These are phyloP conservation scores for Collybia sordida DNA, from an alignment of 768 basidiomycete species.

Conservation along the genomic window DNA sequence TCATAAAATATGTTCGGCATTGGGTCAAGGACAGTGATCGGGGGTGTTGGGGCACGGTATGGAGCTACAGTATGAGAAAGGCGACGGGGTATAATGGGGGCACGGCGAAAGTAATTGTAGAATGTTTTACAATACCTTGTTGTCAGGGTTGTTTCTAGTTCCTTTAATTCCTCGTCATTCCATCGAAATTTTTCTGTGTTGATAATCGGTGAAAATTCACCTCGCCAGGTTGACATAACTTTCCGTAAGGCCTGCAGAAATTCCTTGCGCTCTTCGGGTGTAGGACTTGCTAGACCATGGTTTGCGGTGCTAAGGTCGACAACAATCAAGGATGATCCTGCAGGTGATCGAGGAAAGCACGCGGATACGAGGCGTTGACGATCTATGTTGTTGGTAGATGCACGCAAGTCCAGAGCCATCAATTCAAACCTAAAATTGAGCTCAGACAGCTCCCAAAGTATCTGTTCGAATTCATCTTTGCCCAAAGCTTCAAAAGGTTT, in stretches of 20 bases:
- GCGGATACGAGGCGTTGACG: neutral
- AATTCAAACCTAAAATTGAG: conserved; percentile 19
- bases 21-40: neutral
- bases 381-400: neutral
- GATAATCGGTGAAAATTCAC: neutral
- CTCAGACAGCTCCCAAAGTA: conserved; percentile 18
- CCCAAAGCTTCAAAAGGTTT: neutral
- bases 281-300: conserved; percentile 4
- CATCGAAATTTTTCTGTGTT: neutral
- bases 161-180: neutral
- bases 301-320: conserved; percentile 5
- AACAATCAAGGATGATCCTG: neutral
- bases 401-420: conserved; percentile 14
- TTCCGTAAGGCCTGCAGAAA: neutral
- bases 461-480: conserved; percentile 1
- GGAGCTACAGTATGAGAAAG: neutral
- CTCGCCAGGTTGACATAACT: neutral
- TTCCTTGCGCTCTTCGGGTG: neutral
- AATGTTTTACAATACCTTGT: neutral
- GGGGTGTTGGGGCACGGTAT: neutral
- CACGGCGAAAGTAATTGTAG: neutral
- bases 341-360: neutral
- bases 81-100: neutral
- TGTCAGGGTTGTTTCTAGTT: neutral
- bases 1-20: neutral